Percentiles rank a stretch among this genome's conserved stretches.
Conservation (phyloP, 768 basidiomycete species). For the Candolleomyces aberdarensis region DNA sequence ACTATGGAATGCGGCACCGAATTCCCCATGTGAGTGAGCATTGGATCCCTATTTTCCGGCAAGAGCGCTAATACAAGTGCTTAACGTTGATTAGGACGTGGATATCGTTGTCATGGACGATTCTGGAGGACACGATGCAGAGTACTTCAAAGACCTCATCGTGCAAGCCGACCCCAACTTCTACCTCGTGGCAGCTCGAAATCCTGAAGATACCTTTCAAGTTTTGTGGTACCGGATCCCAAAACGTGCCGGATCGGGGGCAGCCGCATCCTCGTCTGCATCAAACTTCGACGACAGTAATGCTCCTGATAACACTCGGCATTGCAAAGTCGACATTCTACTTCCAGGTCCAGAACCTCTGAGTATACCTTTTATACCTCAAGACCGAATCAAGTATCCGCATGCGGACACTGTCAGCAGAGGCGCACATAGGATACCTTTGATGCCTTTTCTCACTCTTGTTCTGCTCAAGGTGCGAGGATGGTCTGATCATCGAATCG, state of each 20-base stretch:
- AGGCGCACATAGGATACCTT: not conserved
- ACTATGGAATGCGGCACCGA: slow-evolving; percentile 33
- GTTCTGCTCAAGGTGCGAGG: not conserved
- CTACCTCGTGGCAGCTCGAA: slow-evolving; percentile 10
- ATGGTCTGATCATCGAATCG: not conserved
- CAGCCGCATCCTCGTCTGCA: too few species aligned
- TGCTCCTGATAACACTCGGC: not conserved
- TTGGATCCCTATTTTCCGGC: not conserved
- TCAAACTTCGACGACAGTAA: not conserved
- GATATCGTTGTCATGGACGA: slow-evolving; percentile 29
- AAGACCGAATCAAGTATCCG: not conserved
- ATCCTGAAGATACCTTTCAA: slow-evolving; percentile 4
- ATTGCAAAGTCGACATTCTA: slow-evolving; percentile 14
- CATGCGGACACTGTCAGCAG: not conserved
- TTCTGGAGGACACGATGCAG: not conserved
- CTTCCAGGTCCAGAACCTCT: slow-evolving; percentile 6
- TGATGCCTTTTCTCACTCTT: slow-evolving; percentile 5
- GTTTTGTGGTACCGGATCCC: slow-evolving; percentile 10
- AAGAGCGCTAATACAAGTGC: too few species aligned
- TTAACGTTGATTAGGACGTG: slow-evolving; percentile 28
- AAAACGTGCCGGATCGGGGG: not conserved
- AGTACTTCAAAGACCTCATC: slow-evolving; percentile 8
- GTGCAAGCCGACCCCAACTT: slow-evolving; percentile 5
- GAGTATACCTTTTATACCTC: not conserved
- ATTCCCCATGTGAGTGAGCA: slow-evolving; percentile 31